Percentiles rank a stretch among this genome's conserved stretches.
Evolutionary conservation across 495 filamentous ascomycete species (phyloP).

Genomic region (Penicillium goetzii): DNA sequence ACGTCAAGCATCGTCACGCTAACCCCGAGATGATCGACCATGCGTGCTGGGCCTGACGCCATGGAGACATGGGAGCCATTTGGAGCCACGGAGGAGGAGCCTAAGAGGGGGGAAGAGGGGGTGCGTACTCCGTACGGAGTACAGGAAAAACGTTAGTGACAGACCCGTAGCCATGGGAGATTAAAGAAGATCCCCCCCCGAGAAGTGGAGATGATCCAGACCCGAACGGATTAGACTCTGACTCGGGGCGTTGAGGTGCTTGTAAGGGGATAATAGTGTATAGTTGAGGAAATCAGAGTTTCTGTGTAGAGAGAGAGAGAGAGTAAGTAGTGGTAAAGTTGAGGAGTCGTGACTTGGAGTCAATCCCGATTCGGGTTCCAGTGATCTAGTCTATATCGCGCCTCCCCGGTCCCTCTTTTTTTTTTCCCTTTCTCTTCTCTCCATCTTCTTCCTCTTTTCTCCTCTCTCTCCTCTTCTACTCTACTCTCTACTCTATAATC

Average conservation of each 20-base stretch:
- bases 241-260: background rate
- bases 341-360: slow-evolving; percentile 1
- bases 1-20: slow-evolving; percentile 30
- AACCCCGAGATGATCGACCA: slow-evolving; percentile 33
- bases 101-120: background rate
- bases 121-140: background rate
- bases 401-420: slow-evolving; percentile 23
- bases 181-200: slow-evolving; percentile 8
- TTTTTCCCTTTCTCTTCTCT: slow-evolving; percentile 5
- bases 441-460: slow-evolving; percentile 10
- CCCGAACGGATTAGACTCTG: slow-evolving; percentile 9
- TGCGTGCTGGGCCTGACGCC: slow-evolving; percentile 20
- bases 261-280: background rate
- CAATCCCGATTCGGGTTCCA: slow-evolving; percentile 4
- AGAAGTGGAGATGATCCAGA: slow-evolving; percentile 13
- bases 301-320: no score
- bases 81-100: no score
- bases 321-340: no score
- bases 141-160: slow-evolving; percentile 9
- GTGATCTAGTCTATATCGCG: slow-evolving; percentile 16
- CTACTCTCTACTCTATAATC: background rate
- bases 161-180: slow-evolving; percentile 25
- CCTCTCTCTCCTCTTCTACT: background rate
- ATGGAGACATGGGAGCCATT: slow-evolving; percentile 8
- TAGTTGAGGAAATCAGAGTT: background rate